Evolutionary conservation across 2,329 filamentous ascomycete species (phyloP), one percentile per base, ranked within the genome.

Genomic region (Seiridium unicorne): DNA sequence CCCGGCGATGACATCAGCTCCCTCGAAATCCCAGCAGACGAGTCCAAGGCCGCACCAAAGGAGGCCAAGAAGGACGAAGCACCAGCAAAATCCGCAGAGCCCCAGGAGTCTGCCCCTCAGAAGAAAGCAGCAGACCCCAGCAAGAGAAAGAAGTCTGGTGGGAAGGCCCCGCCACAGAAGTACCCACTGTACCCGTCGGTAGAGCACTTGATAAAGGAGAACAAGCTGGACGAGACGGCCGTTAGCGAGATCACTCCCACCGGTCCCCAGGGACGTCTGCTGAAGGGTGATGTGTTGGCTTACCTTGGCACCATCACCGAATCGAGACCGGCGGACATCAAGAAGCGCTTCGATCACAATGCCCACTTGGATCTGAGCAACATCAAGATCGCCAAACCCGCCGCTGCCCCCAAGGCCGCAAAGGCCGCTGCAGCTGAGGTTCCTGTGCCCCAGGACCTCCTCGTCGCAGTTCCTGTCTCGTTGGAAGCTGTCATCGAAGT

Each of bases 271-370:
- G 93, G 93, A 60, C 89, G 95, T 62, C 81, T 99, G 58, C 84
- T 99, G 63, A 99, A 99, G 83, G 95, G 95, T 59, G 95, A 99
- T 72, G 89, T 99, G 5, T 86, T 99, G 58, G 93, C 93, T 53
- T 95, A 94, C 75, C 77, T 98, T 13, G 95, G 95, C 63, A 81
- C 83, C 67, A 92, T 97, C 70, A 81, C 89, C 62, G 80, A 87
- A 64, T 82, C 87, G 61, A 90, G 91, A 66, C 90, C 94, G 2
- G 83, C 85, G 31, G 81, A 87, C 62, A 84, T 93, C 67, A 90
- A 91, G 59, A 80, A 84, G 60, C 87, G 86, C 57, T 89, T 96
- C 71, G 81, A 86, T 62, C 89, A 92, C 75, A 86, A 95, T 54
- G 80, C 85, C 47, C 92, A 96, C 74, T 87, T 99, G 57, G 94